phyloP scores from a whole-genome alignment of 1,284 basidiomycete species.

The Malassezia slooffiae region DNA sequence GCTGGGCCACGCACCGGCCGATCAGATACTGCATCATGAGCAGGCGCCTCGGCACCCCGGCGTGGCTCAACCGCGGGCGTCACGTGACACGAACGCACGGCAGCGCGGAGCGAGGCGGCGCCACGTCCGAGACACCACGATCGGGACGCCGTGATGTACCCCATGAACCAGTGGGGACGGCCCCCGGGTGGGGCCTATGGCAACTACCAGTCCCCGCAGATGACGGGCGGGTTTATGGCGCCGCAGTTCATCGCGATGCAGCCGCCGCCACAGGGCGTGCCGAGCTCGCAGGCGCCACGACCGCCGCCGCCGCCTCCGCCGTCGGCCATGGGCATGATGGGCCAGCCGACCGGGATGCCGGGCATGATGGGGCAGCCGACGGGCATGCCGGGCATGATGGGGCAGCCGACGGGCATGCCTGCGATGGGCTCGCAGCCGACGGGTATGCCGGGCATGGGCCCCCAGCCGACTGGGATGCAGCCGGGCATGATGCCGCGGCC shows the following conservation, averaged over 20 bases:
- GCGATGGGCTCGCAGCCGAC: neutral
- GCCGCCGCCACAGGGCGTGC: conserved; percentile 18
- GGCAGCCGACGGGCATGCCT: conserved; percentile 16
- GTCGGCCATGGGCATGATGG: conserved; percentile 2
- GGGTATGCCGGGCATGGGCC: conserved; percentile 1
- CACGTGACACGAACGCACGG: neutral
- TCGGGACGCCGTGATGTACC: conserved; percentile 21
- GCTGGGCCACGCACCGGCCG: conserved; percentile 13
- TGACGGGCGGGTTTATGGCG: conserved; percentile 28
- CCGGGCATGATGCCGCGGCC: conserved; percentile 16
- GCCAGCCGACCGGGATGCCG: conserved; percentile 18
- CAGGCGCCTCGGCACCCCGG: neutral
- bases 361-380: conserved; percentile 16
- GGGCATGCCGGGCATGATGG: conserved; percentile 21
- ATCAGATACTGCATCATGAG: conserved; percentile 20
- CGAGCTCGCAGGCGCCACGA: conserved; percentile 7
- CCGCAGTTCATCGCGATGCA: conserved; percentile 30
- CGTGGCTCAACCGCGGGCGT: neutral
- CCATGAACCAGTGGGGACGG: conserved; percentile 35
- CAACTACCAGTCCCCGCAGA: conserved; percentile 26
- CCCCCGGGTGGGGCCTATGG: conserved; percentile 17
- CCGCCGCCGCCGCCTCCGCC: conserved; percentile 14
- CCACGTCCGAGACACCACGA: neutral
- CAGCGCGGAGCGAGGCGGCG: neutral
- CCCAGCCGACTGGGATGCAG: conserved; percentile 13